Evolutionary conservation across 2,329 filamentous ascomycete species (phyloP), one percentile per base, ranked within the genome.

Genomic region (Aspergillus japonicus): DNA sequence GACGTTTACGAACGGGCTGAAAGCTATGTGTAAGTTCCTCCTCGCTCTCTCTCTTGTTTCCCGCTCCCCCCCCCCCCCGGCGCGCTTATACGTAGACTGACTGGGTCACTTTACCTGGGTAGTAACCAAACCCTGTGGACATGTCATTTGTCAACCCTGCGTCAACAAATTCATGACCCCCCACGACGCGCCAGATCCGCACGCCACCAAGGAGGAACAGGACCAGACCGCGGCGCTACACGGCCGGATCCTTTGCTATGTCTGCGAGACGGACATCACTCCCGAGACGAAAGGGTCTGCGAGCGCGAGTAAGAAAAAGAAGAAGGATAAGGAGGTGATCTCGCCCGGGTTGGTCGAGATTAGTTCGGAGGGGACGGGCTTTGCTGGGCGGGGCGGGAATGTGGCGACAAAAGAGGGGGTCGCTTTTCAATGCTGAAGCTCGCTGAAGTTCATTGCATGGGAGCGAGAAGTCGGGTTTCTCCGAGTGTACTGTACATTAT

Each of bases 61-160:
- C n/a, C n/a, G n/a, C n/a, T n/a, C n/a, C n/a, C n/a, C n/a, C n/a
- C n/a, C n/a, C n/a, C n/a, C n/a, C n/a, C n/a, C n/a, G n/a, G n/a
- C n/a, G n/a, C n/a, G n/a, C n/a, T n/a, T n/a, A n/a, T n/a, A n/a
- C 14, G 7, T n/a, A 16, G 1, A 2, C 8, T 23, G 14, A 42
- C 50, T 29, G 21, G 12, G 1, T 6, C 1, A 35, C 1, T 12
- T 16, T 35, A 2, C 12, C 1, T 23, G 24, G n/a, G 39, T 54
- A 81, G 79, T 97, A 54, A 88, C 91, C 2, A 93, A 91, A 73
- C 90, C 91, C 0, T 99, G 94, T 69, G 94, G 94, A 0, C 94
- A 99, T 73, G 92, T 98, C 0, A 77, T 97, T 23, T 99, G 94
- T 76, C 89, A 90, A 68, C 88, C 85, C 44, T 97, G 94, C 70